Conservation (phyloP, 768 basidiomycete genomes). For the Pulveroboletus frians region DNA sequence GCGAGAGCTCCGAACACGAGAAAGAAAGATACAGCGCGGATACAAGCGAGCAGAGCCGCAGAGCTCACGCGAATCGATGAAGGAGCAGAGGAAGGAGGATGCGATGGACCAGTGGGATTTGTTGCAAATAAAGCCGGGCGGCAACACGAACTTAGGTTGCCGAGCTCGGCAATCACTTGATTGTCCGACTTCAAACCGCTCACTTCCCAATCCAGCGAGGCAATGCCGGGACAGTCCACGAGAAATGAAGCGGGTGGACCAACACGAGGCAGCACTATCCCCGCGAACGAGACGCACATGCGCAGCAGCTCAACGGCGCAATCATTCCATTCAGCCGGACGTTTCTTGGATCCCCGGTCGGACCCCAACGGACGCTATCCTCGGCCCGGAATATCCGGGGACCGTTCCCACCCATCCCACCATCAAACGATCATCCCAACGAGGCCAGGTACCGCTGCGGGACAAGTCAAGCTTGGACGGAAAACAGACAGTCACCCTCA, state of each 20-base stretch:
- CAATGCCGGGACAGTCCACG: slow-evolving; percentile 19
- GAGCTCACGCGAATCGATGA: slow-evolving; percentile 25
- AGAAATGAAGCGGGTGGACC: slow-evolving; percentile 22
- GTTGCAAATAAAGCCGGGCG: slow-evolving; percentile 39
- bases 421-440: slow-evolving; percentile 44
- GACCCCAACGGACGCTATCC: no score
- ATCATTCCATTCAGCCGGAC: slow-evolving; percentile 12
- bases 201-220: slow-evolving; percentile 25
- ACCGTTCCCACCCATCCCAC: no score
- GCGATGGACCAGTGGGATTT: slow-evolving; percentile 33
- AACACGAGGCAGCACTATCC: slow-evolving; percentile 18
- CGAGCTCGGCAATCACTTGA: slow-evolving; percentile 34
- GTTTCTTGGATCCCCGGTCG: slow-evolving; percentile 3
- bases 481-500: slow-evolving; percentile 27
- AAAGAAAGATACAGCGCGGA: slow-evolving; percentile 4
- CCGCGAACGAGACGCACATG: slow-evolving; percentile 19
- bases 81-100: slow-evolving; percentile 26
- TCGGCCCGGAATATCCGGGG: no score
- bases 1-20: neutral
- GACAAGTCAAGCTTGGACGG: slow-evolving; percentile 7
- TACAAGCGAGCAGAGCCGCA: slow-evolving; percentile 8
- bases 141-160: slow-evolving; percentile 34
- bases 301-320: slow-evolving; percentile 19
- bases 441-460: slow-evolving; percentile 61
- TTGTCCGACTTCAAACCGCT: slow-evolving; percentile 33